phyloP scores from a whole-genome alignment of 176 grass and related monocot species.

The Oryza meridionalis region DNA sequence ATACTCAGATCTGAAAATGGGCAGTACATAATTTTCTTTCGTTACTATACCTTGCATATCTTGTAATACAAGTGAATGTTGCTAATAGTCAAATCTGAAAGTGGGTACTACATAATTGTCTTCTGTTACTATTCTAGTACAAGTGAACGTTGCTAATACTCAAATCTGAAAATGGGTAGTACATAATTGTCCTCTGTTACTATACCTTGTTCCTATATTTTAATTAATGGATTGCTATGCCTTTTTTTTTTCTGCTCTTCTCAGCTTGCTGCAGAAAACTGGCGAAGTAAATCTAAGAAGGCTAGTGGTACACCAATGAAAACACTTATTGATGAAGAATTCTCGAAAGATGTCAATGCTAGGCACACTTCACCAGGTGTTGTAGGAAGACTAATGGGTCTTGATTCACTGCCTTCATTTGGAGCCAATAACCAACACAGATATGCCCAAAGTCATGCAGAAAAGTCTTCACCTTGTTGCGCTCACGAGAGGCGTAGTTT shows the following conservation, averaged over 20 bases:
- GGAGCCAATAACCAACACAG: slow-evolving; percentile 41
- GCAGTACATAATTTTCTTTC: not conserved
- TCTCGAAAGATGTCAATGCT: slow-evolving; percentile 69
- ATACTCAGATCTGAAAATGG: not conserved
- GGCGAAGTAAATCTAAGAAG: slow-evolving; percentile 56
- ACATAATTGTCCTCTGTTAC: slow-evolving; percentile 16
- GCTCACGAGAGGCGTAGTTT: slow-evolving; percentile 56
- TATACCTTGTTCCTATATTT: slow-evolving; percentile 2
- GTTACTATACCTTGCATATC: not conserved
- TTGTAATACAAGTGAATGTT: too few species aligned
- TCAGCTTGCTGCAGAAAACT: slow-evolving; percentile 58
- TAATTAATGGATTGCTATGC: slow-evolving; percentile 31
- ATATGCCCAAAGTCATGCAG: slow-evolving; percentile 35
- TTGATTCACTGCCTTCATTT: slow-evolving; percentile 75
- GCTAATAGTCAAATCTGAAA: not conserved
- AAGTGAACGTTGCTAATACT: not conserved
- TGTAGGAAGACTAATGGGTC: slow-evolving; percentile 91
- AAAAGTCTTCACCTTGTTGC: slow-evolving; percentile 38
- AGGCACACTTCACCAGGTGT: slow-evolving; percentile 77
- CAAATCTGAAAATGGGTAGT: not conserved
- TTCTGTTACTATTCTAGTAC: not conserved
- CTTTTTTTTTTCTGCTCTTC: slow-evolving; percentile 6
- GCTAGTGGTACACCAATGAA: slow-evolving; percentile 61
- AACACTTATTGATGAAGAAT: slow-evolving; percentile 86
- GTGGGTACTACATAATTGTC: not conserved